Base-by-base conservation (phyloP, 1,284 basidiomycete species). In the Exobasidium cylindrosporum region DNA sequence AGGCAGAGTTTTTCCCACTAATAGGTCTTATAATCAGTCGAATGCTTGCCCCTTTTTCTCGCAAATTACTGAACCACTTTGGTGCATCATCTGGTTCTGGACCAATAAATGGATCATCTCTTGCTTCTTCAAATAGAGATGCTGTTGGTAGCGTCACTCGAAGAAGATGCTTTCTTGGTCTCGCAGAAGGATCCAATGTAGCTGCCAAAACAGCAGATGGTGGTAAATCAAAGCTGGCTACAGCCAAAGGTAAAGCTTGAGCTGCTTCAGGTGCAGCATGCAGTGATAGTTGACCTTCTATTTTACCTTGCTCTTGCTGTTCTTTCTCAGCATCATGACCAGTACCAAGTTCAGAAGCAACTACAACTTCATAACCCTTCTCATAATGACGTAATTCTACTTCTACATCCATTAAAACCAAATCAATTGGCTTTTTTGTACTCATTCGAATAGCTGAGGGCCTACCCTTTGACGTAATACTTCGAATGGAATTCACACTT, bases 141-240 rank as follows among this genome's bases (percentile, higher is more conserved):
- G 45, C 65, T 14, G 63, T 67, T 1, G 77, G 68, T 4, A 79
- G 64, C 2, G 59, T 57, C 6, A 78, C 65, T 1, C 76, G 72
- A 10, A 79, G 63, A 3, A 77, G 65, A 57, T 79, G 77, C 58
- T 69, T 70, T 55, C 73, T 72, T 3, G 73, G 72, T n/a, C 73
- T 65, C 1, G 68, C 69, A 1, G 67, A 66, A 0, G 73, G 67
- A 54, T 73, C 69, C 1, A 75, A 69, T 23, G 77, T 78, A 2
- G 77, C 77, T 0, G 74, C 77, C 6, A 76, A 67, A n/a, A 78
- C 66, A 1, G 77, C 76, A 28, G 73, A 74, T 6, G 77, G 76
- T 10, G 76, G 77, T 46, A 77, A 58, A 40, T 79, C 77, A 57
- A 69, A 72, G 7, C 74, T 66, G 11, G 57, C 57, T 24, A 73